A percentile compares a stretch with the other conserved stretches of the same genome.
Conservation (phyloP, 148 eudicot genomes). For the Nepenthes gracilis region DNA sequence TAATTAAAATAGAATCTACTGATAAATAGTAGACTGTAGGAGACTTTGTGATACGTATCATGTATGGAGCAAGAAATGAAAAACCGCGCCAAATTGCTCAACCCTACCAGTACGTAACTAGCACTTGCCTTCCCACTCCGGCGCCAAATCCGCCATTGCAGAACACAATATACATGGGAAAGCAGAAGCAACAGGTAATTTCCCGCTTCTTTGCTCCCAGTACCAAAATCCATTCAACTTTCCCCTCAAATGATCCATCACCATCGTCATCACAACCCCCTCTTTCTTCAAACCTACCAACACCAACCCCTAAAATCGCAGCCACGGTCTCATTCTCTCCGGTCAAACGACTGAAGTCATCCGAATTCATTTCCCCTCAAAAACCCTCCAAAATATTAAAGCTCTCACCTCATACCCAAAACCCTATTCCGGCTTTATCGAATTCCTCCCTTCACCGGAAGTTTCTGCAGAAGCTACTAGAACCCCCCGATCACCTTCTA, state of each 20-base stretch:
- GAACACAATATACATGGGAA: slow-evolving; percentile 35
- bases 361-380: slow-evolving; percentile 33
- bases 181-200: slow-evolving; percentile 75
- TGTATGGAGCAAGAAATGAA: no score
- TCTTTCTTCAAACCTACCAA: slow-evolving; percentile 14
- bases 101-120: no score
- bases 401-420: slow-evolving; percentile 40
- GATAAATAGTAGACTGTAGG: no score
- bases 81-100: no score
- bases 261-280: slow-evolving; percentile 8
- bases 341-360: slow-evolving; percentile 51
- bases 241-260: slow-evolving; percentile 8
- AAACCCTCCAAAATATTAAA: slow-evolving; percentile 32
- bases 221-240: slow-evolving; percentile 26
- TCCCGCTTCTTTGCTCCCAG: slow-evolving; percentile 91
- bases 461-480: slow-evolving; percentile 69
- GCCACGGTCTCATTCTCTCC: slow-evolving; percentile 69
- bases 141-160: no score
- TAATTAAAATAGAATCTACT: no score
- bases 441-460: slow-evolving; percentile 56
- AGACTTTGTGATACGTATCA: no score
- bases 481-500: slow-evolving; percentile 44
- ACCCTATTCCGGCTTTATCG: slow-evolving; percentile 30
- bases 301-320: slow-evolving; percentile 62
- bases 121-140: no score